Evolutionary conservation across 805 yeast species (phyloP), one percentile per base, ranked within the genome.

Genomic region (Candida ficus): DNA sequence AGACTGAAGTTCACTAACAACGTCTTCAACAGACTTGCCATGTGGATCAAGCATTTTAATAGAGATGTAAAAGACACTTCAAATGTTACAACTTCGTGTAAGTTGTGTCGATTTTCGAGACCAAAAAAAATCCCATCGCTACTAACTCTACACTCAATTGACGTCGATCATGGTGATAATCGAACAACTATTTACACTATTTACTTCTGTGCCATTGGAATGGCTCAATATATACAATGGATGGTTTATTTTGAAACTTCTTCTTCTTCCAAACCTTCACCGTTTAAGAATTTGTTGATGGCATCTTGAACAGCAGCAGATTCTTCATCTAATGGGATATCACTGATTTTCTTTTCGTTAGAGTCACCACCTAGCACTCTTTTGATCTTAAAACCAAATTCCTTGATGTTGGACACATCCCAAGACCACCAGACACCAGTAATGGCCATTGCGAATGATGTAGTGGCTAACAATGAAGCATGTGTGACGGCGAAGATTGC

Each of bases 401-500:
- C 96, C 41, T 70, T 67, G 35, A 82, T 67, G 22, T 66, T 69
- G 7, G 85, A 74, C 10, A 88, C 81, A 54, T 88, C 95, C 62
- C 73, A 70, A 30, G 79, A 68, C 96, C 96, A 89, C 53, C 87
- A 80, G 3, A 78, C 68, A 2, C 95, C 95, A 29, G 85, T 75
- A 2, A 80, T 66, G 5, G 76, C 62, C 87, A 86, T 85, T 2
- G 86, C 74, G 51, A 83, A 73, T 0, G 87, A 76, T 1, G 88
- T 73, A 0, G 80, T 71, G 3, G 96, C 85, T 14, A 90, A 64
- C 35, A 83, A 62, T 0, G 95, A 76, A 2, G 96, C 95, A 30
- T 85, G 81, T 0, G 82, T 77, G 3, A 90, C 87, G 0, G 96
- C 96, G 30, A 80, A 78, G 26, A 87, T 76, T 2, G 96, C 96